A percentile compares a stretch with the other conserved stretches of the same genome.
Conservation (phyloP, 2,329 filamentous ascomycete genomes). For the Beauveria sp. region DNA sequence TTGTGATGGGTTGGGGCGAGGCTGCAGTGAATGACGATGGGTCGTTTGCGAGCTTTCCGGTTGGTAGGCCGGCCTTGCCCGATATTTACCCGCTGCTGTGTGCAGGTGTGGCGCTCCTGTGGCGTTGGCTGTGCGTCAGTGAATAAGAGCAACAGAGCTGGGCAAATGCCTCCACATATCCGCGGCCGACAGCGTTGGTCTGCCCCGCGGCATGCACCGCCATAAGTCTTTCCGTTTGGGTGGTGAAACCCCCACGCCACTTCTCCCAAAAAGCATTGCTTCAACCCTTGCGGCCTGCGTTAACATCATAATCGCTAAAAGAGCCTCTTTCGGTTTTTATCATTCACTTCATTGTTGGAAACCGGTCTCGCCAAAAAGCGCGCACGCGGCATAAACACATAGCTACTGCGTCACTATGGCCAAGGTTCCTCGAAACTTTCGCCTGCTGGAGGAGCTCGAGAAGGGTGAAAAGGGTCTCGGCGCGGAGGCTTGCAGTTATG, state of each 20-base stretch:
- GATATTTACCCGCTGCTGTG: slow-evolving; percentile 1
- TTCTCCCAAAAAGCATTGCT: neutral
- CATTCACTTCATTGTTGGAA: neutral
- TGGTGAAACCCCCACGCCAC: neutral
- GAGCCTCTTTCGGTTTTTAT: neutral
- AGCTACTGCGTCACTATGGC: slow-evolving; percentile 25
- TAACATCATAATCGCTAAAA: neutral
- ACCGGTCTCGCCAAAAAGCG: neutral
- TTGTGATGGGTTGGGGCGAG: neutral
- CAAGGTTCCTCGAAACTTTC: slow-evolving; percentile 89
- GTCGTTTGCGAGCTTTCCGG: neutral
- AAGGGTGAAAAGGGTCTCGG: slow-evolving; percentile 97
- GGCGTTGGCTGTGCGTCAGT: too few species aligned
- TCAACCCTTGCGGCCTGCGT: neutral
- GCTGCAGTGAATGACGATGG: neutral
- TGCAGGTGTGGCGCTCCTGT: too few species aligned
- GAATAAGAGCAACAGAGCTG: neutral
- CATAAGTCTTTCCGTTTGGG: neutral
- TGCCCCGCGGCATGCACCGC: slow-evolving; percentile 9
- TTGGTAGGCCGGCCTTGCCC: neutral
- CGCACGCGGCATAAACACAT: neutral
- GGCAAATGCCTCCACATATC: slow-evolving; percentile 1
- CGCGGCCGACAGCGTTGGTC: neutral
- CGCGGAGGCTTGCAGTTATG: slow-evolving; percentile 95
- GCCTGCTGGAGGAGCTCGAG: slow-evolving; percentile 93